Conservation (phyloP, 2,329 filamentous ascomycete species). For the Paecilomyces sp. region DNA sequence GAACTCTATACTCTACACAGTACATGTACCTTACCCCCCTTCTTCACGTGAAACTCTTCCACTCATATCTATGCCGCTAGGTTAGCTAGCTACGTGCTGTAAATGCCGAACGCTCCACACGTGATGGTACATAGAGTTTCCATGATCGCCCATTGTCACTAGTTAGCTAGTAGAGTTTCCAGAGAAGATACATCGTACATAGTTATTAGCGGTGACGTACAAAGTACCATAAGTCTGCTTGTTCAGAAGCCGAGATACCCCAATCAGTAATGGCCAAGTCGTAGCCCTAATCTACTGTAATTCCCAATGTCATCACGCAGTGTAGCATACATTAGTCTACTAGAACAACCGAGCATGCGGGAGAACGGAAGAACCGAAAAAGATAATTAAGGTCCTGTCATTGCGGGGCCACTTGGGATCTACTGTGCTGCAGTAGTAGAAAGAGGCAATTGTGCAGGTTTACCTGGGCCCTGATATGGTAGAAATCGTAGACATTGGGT, state of each 20-base stretch:
- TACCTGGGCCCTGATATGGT: not conserved
- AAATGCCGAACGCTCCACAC: no score
- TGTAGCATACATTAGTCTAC: not conserved
- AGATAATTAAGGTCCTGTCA: constrained; percentile 8
- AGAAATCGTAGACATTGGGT: not conserved
- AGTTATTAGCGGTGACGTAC: no score
- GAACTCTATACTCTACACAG: no score
- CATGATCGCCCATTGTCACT: no score
- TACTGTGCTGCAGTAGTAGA: not conserved
- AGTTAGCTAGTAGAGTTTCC: no score
- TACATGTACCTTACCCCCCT: no score
- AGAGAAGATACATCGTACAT: no score
- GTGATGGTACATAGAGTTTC: no score
- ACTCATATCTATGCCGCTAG: no score
- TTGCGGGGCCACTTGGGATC: not conserved
- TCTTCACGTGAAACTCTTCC: no score
- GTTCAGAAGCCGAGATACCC: not conserved
- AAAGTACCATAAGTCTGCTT: not conserved
- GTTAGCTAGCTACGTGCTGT: no score
- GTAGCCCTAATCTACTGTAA: not conserved
- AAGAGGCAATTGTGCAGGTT: not conserved
- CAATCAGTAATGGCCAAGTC: not conserved
- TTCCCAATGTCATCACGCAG: constrained; percentile 2
- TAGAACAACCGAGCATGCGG: no score
- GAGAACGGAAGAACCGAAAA: not conserved